phyloP scores from a whole-genome alignment of 768 basidiomycete genomes.

The Kwoniella bestiolae region DNA sequence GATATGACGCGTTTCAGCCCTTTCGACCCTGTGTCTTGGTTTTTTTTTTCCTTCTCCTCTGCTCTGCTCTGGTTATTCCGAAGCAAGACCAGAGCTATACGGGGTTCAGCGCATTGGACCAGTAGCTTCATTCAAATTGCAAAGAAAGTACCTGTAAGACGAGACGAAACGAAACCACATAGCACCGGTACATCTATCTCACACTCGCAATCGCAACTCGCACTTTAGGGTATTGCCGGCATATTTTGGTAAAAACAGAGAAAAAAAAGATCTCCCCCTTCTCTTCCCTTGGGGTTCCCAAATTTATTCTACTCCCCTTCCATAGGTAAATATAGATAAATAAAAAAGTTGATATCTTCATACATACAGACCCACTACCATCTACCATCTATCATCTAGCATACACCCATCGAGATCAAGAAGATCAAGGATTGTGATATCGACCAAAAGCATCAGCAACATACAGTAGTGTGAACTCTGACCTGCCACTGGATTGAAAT shows the following conservation, averaged over 20 bases:
- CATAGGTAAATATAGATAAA: no score
- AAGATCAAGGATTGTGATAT: background rate
- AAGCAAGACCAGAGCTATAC: no score
- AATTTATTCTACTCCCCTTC: no score
- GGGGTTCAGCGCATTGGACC: background rate
- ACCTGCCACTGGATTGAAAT: background rate
- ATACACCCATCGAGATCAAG: no score
- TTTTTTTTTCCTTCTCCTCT: background rate
- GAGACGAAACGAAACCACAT: background rate
- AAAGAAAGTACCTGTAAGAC: no score
- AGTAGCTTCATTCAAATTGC: no score
- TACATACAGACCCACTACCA: no score
- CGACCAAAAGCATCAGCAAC: background rate
- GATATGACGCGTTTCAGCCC: background rate
- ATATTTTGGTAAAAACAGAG: background rate
- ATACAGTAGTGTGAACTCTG: no score
- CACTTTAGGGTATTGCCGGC: background rate
- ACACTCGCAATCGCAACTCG: background rate
- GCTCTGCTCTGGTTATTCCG: background rate
- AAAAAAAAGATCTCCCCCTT: background rate
- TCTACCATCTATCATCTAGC: no score
- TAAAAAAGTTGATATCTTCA: no score
- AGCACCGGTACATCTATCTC: background rate
- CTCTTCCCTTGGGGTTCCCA: no score
- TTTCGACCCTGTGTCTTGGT: background rate